Conservation (phyloP, 2,329 filamentous ascomycete genomes). For the Ophiostoma sp. region DNA sequence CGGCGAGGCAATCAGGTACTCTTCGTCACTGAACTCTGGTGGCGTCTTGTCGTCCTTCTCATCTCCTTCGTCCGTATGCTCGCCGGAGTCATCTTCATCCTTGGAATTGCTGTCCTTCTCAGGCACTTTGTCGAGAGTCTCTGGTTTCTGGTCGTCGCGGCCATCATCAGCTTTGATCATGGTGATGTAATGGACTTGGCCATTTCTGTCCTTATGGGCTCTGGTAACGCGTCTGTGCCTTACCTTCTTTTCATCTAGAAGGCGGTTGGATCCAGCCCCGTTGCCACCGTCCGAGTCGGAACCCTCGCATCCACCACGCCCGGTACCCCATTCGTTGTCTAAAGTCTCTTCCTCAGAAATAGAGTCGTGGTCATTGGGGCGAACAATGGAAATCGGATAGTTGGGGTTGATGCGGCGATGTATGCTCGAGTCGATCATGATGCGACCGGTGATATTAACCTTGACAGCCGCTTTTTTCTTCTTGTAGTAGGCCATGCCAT, state of each 20-base stretch:
- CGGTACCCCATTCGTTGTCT: conserved; percentile 41
- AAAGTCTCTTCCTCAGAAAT: conserved; percentile 52
- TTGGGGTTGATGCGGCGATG: conserved; percentile 86
- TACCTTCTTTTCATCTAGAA: conserved; percentile 43
- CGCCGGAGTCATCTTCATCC: conserved; percentile 17
- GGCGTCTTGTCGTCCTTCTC: conserved; percentile 37
- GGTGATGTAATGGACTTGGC: conserved; percentile 36
- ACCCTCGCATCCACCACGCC: conserved; percentile 33
- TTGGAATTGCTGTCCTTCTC: conserved; percentile 33
- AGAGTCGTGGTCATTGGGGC: conserved; percentile 67
- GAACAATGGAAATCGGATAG: conserved; percentile 73
- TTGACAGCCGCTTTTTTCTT: conserved; percentile 73
- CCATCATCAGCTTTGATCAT: conserved; percentile 32
- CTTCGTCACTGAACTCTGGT: conserved; percentile 72
- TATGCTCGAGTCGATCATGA: conserved; percentile 84
- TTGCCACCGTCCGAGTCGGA: conserved; percentile 43
- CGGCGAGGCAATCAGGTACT: conserved; percentile 79
- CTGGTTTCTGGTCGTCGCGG: conserved; percentile 38
- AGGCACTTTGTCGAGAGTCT: conserved; percentile 46
- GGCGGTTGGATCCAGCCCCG: conserved; percentile 38
- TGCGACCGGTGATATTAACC: conserved; percentile 80
- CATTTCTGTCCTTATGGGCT: conserved; percentile 49
- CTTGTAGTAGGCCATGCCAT: conserved; percentile 83
- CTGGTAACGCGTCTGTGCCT: conserved; percentile 50
- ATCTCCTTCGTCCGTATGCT: conserved; percentile 18